phyloP scores from a whole-genome alignment of 441 rosid genomes.

The Euphorbia corollata region DNA sequence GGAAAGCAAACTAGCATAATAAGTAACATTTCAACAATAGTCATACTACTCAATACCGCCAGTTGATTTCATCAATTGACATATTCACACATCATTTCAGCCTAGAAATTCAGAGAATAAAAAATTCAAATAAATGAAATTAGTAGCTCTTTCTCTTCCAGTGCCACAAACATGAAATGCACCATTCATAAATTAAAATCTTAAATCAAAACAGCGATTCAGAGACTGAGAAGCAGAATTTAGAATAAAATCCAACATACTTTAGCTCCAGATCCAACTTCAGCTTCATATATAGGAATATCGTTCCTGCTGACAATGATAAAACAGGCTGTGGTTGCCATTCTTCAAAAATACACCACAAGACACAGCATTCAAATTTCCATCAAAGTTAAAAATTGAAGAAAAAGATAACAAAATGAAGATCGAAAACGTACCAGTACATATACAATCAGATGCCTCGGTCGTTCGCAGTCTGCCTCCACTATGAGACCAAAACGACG shows the following conservation, averaged over 20 bases:
- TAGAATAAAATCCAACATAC: constrained; percentile 28
- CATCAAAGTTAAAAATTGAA: background rate
- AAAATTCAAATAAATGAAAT: background rate
- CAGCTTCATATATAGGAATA: constrained; percentile 94
- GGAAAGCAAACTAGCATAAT: background rate
- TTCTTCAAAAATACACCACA: constrained; percentile 18
- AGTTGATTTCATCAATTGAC: background rate
- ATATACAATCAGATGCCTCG: background rate
- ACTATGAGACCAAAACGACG: constrained; percentile 5
- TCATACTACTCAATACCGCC: background rate
- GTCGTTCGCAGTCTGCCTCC: constrained; percentile 3
- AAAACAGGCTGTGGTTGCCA: constrained; percentile 89
- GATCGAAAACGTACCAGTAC: background rate
- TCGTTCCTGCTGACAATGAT: constrained; percentile 86
- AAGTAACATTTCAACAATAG: background rate
- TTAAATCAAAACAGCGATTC: background rate
- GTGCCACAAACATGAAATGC: constrained; percentile 1
- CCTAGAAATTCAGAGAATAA: background rate
- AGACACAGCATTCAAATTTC: background rate
- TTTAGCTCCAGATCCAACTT: constrained; percentile 86
- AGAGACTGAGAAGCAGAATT: no score
- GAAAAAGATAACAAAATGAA: background rate
- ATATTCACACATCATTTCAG: background rate
- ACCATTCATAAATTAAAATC: background rate
- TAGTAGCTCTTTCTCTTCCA: background rate